These are phyloP conservation scores for Solanum sejunctum DNA, from an alignment of 257 asterid genomes.

Conservation along the genomic window DNA sequence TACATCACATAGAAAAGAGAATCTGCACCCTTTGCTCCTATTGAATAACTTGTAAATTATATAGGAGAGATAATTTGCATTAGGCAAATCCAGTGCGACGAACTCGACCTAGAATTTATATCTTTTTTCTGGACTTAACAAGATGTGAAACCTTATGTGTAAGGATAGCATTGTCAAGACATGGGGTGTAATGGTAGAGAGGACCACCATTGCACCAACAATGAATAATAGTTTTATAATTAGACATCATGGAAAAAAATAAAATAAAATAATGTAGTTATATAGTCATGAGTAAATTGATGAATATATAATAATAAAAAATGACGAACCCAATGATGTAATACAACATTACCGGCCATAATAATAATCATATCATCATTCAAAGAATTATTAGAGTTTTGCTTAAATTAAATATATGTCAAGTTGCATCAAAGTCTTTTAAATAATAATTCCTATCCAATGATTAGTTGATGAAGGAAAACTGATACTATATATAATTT, in stretches of 20 bases:
- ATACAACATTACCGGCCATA: not conserved
- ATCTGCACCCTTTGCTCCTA: no score
- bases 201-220: not conserved
- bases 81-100: no score
- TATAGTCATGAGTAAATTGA: not conserved
- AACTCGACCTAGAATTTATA: no score
- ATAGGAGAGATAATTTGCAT: no score
- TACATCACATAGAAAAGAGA: no score
- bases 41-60: no score
- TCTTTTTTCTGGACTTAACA: constrained; percentile 3
- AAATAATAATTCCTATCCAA: not conserved
- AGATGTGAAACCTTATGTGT: not conserved
- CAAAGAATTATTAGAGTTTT: not conserved
- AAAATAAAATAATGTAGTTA: not conserved
- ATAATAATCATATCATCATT: not conserved
- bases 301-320: not conserved
- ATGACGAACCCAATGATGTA: not conserved
- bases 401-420: not conserved
- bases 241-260: not conserved
- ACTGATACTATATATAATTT: not conserved
- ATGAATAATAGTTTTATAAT: not conserved
- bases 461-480: not conserved
- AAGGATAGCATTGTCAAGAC: not conserved
- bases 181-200: not conserved
- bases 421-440: not conserved